Percentiles rank a stretch among this genome's conserved stretches.
These are phyloP conservation scores for Termitomyces eurrhizus DNA, from an alignment of 768 basidiomycete species.

Conservation along the genomic window DNA sequence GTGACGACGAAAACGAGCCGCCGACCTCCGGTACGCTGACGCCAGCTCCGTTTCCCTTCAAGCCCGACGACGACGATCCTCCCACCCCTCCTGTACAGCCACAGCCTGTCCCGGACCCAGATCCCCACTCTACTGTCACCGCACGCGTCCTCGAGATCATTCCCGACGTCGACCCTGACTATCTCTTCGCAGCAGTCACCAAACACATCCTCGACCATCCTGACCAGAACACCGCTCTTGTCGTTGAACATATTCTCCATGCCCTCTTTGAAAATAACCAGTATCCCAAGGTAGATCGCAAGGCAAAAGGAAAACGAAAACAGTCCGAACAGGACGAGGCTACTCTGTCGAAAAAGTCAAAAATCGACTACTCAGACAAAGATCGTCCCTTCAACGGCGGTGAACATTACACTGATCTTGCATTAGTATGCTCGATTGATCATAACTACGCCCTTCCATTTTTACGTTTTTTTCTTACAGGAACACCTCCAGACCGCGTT, in stretches of 20 bases:
- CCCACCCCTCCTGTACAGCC: conserved; percentile 2
- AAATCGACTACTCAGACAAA: conserved; percentile 51
- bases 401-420: conserved; percentile 42
- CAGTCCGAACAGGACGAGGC: conserved; percentile 28
- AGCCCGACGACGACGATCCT: background rate
- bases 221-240: conserved; percentile 22
- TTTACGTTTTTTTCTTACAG: conserved; percentile 24
- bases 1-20: conserved; percentile 35
- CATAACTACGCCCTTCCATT: background rate
- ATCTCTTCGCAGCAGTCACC: conserved; percentile 47
- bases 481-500: conserved; percentile 54
- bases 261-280: conserved; percentile 55
- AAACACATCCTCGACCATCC: conserved; percentile 32
- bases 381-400: conserved; percentile 43
- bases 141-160: conserved; percentile 62
- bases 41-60: background rate
- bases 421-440: conserved; percentile 39
- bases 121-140: conserved; percentile 26
- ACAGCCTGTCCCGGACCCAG: conserved; percentile 8
- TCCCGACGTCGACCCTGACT: conserved; percentile 62
- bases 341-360: conserved; percentile 30
- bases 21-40: background rate
- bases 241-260: conserved; percentile 55
- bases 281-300: conserved; percentile 51
- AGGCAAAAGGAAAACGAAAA: conserved; percentile 29